Evolutionary conservation across 163 green algal genomes (phyloP), one percentile per base, ranked within the genome.

Genomic region (Scenedesmus sp.): DNA sequence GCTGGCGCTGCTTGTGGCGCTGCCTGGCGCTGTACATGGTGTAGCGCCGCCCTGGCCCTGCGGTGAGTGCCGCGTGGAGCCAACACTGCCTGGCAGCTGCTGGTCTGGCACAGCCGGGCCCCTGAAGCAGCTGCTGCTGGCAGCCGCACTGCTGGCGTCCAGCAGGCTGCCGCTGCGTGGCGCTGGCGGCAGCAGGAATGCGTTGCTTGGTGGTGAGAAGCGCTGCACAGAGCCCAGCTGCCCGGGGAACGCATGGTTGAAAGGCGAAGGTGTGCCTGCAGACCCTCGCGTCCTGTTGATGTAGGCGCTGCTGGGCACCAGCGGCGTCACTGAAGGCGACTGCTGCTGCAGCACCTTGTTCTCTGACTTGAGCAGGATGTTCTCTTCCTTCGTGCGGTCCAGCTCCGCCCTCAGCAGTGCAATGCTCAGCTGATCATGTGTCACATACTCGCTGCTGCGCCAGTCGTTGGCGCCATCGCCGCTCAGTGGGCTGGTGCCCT

Each of bases 41-140:
- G 46, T 82, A 18, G 26, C 85, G 56, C 13, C 2, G 7, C 15
- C 4, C 83, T 60, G 59, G n/a, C 66, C 23, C 54, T 64, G 83
- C n/a, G 83, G 54, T 54, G 56, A 76, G 57, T 77, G 64, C 34
- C 62, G 52, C 16, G 57, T 83, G 20, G 66, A 70, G 66, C 86
- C 86, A 4, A 57, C 86, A 67, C 86, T 90, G 67, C 86, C 66
- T 34, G 85, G 85, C 26, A 15, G 26, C 20, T 89, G 84, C 57
- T 79, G 84, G 64, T 15, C 76, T 59, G 76, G 34, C 76, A 54
- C 20, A 34, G 62, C 18, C 52, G 84, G 67, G 52, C 67, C 52
- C 16, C 16, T 90, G 66, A 70, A 84, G 67, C 67, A 73, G 66
- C 46, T 84, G 86, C 86, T 90, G 81, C 81, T 64, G 66, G 86